phyloP scores from a whole-genome alignment of 805 yeast species.

The Candida orba region DNA sequence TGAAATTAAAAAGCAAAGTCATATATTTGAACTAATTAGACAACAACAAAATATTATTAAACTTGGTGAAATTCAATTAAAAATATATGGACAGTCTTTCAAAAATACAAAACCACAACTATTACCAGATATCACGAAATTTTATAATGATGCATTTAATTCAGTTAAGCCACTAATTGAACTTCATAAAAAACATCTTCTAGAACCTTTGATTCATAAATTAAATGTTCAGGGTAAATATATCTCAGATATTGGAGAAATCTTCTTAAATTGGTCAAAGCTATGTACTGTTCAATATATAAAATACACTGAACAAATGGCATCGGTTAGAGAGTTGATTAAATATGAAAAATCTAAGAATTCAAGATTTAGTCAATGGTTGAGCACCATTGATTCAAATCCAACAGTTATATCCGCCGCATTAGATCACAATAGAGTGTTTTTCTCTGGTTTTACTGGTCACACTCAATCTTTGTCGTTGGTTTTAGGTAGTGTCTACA shows the following conservation, averaged over 20 bases:
- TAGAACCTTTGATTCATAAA: constrained; percentile 51
- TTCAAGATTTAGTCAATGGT: constrained; percentile 51
- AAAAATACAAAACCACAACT: constrained; percentile 34
- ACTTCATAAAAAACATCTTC: constrained; percentile 45
- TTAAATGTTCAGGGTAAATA: constrained; percentile 59
- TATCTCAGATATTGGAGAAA: constrained; percentile 54
- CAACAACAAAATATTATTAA: constrained; percentile 65
- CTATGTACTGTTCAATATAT: constrained; percentile 48
- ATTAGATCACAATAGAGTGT: constrained; percentile 46
- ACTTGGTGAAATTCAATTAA: constrained; percentile 58
- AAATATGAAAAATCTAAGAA: constrained; percentile 36
- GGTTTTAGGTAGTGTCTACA: constrained; percentile 51
- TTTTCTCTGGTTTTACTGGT: constrained; percentile 49
- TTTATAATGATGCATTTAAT: constrained; percentile 50
- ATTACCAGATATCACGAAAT: constrained; percentile 44
- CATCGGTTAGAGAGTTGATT: constrained; percentile 50
- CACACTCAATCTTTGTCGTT: constrained; percentile 53
- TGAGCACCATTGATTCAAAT: constrained; percentile 42
- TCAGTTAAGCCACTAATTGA: constrained; percentile 50
- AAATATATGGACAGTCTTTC: constrained; percentile 43
- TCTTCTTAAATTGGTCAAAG: constrained; percentile 58
- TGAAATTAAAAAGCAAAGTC: constrained; percentile 62
- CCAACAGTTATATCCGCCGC: constrained; percentile 33
- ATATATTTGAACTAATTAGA: constrained; percentile 65
- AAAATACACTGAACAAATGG: constrained; percentile 53